Evolutionary conservation across 1,284 basidiomycete species (phyloP).

Genomic region (Sphagnurus paluster): DNA sequence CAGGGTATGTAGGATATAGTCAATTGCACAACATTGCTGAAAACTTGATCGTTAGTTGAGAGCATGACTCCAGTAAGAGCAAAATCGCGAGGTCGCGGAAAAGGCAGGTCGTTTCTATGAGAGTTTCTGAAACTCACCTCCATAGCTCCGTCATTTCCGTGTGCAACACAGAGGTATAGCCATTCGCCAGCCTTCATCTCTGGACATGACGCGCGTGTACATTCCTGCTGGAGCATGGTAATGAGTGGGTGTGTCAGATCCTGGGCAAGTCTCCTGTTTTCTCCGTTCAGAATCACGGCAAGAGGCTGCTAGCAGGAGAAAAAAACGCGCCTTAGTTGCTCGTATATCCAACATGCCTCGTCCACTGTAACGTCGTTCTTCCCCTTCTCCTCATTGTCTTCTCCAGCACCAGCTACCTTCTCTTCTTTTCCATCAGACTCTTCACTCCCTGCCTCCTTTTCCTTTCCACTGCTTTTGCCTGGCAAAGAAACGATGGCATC

Average conservation of each 20-base stretch:
- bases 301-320: background rate
- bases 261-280: slow-evolving; percentile 81
- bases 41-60: slow-evolving; percentile 5
- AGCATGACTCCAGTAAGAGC: too few species aligned
- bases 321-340: slow-evolving; percentile 77
- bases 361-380: slow-evolving; percentile 64
- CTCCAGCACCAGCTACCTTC: slow-evolving; percentile 28
- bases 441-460: slow-evolving; percentile 24
- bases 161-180: slow-evolving; percentile 95
- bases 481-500: slow-evolving; percentile 80
- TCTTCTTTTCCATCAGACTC: slow-evolving; percentile 37
- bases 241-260: slow-evolving; percentile 91
- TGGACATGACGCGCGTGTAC: slow-evolving; percentile 81
- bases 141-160: slow-evolving; percentile 77
- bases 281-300: background rate
- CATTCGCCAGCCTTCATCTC: slow-evolving; percentile 98
- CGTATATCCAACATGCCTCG: slow-evolving; percentile 91
- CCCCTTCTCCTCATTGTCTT: slow-evolving; percentile 40
- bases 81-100: too few species aligned
- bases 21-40: slow-evolving; percentile 94
- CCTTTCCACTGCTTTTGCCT: slow-evolving; percentile 40
- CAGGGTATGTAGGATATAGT: slow-evolving; percentile 94
- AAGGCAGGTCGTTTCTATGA: too few species aligned
- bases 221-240: slow-evolving; percentile 83
- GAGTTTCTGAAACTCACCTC: slow-evolving; percentile 57